phyloP scores from a whole-genome alignment of 2,329 filamentous ascomycete genomes.

The Blumeriella jaapii region DNA sequence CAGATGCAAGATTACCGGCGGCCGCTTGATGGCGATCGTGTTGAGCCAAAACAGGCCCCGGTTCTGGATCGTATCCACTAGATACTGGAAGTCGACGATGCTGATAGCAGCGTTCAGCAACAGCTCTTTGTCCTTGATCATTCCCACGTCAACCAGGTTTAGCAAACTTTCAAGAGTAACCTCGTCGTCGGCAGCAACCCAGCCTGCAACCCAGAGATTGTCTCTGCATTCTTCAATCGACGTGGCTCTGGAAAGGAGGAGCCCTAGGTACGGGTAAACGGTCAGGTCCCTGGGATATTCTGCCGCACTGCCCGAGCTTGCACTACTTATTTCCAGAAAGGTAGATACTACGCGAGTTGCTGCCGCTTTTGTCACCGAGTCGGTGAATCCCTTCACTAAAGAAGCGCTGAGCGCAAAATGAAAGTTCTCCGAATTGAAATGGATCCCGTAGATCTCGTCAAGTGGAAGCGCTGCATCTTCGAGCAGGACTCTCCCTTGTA shows the following conservation, averaged over 20 bases:
- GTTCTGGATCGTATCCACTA: constrained; percentile 51
- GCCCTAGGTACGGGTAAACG: constrained; percentile 42
- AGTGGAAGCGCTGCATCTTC: constrained; percentile 50
- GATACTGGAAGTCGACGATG: constrained; percentile 53
- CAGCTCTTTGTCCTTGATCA: constrained; percentile 48
- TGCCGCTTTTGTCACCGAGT: constrained; percentile 46
- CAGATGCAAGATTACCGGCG: constrained; percentile 46
- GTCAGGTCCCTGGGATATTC: constrained; percentile 24
- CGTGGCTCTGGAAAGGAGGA: constrained; percentile 46
- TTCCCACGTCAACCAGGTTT: constrained; percentile 33
- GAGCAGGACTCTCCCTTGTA: constrained; percentile 48
- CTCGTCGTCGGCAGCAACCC: constrained; percentile 35
- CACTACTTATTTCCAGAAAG: constrained; percentile 42
- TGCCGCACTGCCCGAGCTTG: constrained; percentile 19
- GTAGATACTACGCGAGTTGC: constrained; percentile 50
- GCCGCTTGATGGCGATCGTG: constrained; percentile 41
- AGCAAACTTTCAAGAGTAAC: constrained; percentile 31
- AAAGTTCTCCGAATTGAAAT: constrained; percentile 52
- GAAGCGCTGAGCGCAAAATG: constrained; percentile 56
- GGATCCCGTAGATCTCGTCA: constrained; percentile 54
- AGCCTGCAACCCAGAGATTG: constrained; percentile 47
- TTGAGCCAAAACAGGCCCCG: constrained; percentile 49
- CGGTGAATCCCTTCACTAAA: constrained; percentile 51
- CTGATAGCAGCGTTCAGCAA: constrained; percentile 52
- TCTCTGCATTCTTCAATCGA: constrained; percentile 50